These are phyloP conservation scores for Rubia occidens DNA, from an alignment of 305 asterid species.

Conservation along the genomic window DNA sequence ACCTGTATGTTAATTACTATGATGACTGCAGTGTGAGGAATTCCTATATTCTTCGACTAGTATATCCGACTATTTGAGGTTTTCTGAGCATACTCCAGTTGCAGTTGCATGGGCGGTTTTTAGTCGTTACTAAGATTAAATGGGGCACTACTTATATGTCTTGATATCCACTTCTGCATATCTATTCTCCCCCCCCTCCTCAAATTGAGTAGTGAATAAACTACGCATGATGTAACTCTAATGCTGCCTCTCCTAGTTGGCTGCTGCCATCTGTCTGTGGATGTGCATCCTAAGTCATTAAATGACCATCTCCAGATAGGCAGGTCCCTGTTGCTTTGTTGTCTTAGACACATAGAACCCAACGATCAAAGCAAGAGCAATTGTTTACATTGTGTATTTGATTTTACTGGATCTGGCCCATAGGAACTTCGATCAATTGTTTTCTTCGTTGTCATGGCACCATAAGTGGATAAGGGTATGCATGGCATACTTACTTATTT, in stretches of 20 bases:
- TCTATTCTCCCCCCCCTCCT: not conserved
- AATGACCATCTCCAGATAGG: not conserved
- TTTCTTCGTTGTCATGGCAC: not conserved
- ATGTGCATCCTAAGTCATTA: not conserved
- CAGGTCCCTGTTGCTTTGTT: not conserved
- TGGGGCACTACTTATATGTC: not conserved
- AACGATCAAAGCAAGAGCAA: not conserved
- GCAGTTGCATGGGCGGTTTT: too few species aligned
- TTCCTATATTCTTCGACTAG: not conserved
- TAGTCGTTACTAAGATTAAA: not conserved
- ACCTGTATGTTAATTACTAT: not conserved
- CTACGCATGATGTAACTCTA: too few species aligned
- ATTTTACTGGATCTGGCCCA: not conserved
- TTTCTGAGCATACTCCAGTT: not conserved
- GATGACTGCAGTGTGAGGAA: not conserved
- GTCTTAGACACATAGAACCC: not conserved
- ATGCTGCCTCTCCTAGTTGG: not conserved
- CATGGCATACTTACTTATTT: not conserved
- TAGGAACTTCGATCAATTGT: not conserved
- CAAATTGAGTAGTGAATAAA: not conserved
- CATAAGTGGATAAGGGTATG: not conserved
- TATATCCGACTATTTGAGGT: not conserved
- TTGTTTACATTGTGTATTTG: not conserved
- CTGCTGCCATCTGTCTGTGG: not conserved
- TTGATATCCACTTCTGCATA: not conserved